Percentiles rank a stretch among this genome's conserved stretches.
Evolutionary conservation across 2,329 filamentous ascomycete genomes (phyloP).

Genomic region (Phialophora macrospora): DNA sequence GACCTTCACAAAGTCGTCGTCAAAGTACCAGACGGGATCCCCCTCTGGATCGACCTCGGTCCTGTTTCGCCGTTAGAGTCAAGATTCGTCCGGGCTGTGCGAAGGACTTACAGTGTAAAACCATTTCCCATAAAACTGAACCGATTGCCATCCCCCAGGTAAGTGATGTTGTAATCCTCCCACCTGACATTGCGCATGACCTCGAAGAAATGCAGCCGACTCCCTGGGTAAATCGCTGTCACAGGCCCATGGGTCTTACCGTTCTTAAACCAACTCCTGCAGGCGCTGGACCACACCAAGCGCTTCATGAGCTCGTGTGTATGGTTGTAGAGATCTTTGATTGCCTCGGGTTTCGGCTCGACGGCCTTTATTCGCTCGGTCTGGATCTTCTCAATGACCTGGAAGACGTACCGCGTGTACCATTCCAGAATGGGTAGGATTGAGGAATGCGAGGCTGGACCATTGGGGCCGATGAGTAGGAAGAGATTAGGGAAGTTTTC

Average conservation of each 20-base stretch:
- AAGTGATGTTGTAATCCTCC: constrained; percentile 49
- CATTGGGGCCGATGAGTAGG: constrained; percentile 41
- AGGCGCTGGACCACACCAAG: constrained; percentile 31
- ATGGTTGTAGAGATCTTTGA: constrained; percentile 47
- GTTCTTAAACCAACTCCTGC: constrained; percentile 35
- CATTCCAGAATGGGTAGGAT: constrained; percentile 41
- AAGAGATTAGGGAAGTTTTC: constrained; percentile 42
- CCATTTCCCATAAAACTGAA: constrained; percentile 53
- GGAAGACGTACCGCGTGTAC: constrained; percentile 38
- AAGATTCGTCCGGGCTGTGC: neutral
- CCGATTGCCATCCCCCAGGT: constrained; percentile 43
- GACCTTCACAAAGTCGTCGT: constrained; percentile 30
- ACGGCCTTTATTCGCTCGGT: constrained; percentile 36
- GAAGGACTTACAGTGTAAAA: constrained; percentile 43
- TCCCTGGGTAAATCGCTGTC: constrained; percentile 36
- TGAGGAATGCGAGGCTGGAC: constrained; percentile 41
- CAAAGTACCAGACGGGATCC: constrained; percentile 33
- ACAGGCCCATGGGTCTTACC: constrained; percentile 35
- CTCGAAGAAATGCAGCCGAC: constrained; percentile 46
- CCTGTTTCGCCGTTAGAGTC: neutral
- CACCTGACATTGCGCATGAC: constrained; percentile 45
- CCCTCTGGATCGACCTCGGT: constrained; percentile 14
- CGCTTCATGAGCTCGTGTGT: constrained; percentile 49
- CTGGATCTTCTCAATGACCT: constrained; percentile 41
- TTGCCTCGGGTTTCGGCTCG: constrained; percentile 39